Percentiles rank a stretch among this genome's conserved stretches.
Evolutionary conservation across 1,284 basidiomycete genomes (phyloP).

Genomic region (Sanghuangporus sanghuang): DNA sequence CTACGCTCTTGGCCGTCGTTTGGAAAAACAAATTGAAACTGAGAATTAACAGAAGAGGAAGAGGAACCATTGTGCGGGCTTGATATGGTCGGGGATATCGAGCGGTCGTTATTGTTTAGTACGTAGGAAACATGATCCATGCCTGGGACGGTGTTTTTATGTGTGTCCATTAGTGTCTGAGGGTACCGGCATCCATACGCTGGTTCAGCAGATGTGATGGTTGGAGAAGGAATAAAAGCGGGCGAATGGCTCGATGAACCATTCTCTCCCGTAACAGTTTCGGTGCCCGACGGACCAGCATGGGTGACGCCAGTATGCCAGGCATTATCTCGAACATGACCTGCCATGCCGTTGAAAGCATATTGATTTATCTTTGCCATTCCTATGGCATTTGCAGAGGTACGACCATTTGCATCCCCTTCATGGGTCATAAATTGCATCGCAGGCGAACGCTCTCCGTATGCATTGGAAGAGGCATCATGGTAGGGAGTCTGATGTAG

Average conservation of each 20-base stretch:
- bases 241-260: conserved; percentile 49
- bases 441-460: conserved; percentile 43
- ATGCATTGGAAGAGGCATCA: conserved; percentile 27
- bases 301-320: conserved; percentile 46
- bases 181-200: conserved; percentile 47
- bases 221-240: conserved; percentile 51
- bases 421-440: conserved; percentile 39
- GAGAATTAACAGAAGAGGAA: conserved; percentile 54
- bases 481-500: conserved; percentile 20
- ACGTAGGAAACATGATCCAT: conserved; percentile 58
- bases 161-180: conserved; percentile 41
- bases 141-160: conserved; percentile 50
- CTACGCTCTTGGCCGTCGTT: conserved; percentile 47
- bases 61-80: conserved; percentile 64
- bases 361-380: conserved; percentile 51
- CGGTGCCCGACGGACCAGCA: conserved; percentile 39
- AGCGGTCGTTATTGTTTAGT: conserved; percentile 57
- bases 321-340: conserved; percentile 43
- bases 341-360: conserved; percentile 34
- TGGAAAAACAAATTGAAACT: conserved; percentile 61
- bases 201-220: conserved; percentile 52
- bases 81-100: conserved; percentile 63
- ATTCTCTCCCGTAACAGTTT: conserved; percentile 36
- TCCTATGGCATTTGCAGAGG: conserved; percentile 32
- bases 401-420: conserved; percentile 32